Conservation (phyloP, 805 yeast genomes). For the Wickerhamomyces subpelliculosus region DNA sequence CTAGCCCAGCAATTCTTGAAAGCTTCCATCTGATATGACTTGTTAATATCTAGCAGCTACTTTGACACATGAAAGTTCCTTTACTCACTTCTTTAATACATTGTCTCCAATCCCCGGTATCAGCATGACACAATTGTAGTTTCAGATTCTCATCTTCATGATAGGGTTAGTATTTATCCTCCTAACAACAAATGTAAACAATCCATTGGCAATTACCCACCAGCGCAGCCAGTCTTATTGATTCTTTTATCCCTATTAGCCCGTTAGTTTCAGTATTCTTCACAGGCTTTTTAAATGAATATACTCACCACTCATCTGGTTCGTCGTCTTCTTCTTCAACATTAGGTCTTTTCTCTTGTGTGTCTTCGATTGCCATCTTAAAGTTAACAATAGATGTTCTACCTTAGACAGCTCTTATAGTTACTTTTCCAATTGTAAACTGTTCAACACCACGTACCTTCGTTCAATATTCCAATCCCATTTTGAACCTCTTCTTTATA, state of each 20-base stretch:
- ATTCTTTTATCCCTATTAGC: constrained; percentile 64
- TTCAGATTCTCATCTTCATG: constrained; percentile 54
- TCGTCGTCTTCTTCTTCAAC: constrained; percentile 37
- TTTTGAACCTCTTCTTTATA: too few species aligned
- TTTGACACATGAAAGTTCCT: too few species aligned
- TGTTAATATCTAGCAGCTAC: too few species aligned
- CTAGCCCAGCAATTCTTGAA: constrained; percentile 37
- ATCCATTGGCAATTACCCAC: constrained; percentile 23
- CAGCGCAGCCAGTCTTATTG: constrained; percentile 65
- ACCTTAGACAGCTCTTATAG: not conserved
- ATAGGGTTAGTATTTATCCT: constrained; percentile 5
- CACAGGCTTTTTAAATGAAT: too few species aligned
- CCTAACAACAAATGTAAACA: too few species aligned
- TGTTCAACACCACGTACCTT: too few species aligned
- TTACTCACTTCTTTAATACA: constrained; percentile 57
- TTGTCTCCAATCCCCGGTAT: constrained; percentile 74
- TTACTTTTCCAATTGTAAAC: too few species aligned
- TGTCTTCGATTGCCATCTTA: not conserved
- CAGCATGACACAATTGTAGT: constrained; percentile 73
- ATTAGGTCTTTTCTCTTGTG: constrained; percentile 16
- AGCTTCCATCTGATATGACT: constrained; percentile 29
- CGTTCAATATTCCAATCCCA: too few species aligned
- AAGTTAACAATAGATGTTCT: too few species aligned
- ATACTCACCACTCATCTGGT: constrained; percentile 59
- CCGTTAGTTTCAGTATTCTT: constrained; percentile 20